These are phyloP conservation scores for Cercospora sp. DNA, from an alignment of 2,329 filamentous ascomycete species.

Conservation along the genomic window DNA sequence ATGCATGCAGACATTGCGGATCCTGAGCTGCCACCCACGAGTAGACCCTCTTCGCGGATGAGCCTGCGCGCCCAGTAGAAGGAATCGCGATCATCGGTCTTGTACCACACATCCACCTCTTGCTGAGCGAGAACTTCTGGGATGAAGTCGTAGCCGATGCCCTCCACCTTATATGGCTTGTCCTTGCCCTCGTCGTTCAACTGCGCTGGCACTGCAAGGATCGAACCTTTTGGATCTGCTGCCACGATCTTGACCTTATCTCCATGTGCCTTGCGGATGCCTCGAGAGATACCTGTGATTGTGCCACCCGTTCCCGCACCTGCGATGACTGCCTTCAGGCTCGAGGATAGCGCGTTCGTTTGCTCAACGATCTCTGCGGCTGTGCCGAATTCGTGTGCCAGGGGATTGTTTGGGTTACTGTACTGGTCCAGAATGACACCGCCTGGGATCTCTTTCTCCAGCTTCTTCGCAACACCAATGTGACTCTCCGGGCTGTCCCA, in stretches of 20 bases:
- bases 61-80: slow-evolving; percentile 87
- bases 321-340: slow-evolving; percentile 79
- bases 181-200: slow-evolving; percentile 81
- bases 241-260: slow-evolving; percentile 82
- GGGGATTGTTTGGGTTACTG: slow-evolving; percentile 84
- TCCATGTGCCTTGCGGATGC: slow-evolving; percentile 80
- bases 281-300: slow-evolving; percentile 83
- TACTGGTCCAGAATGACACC: slow-evolving; percentile 98
- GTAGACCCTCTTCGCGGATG: slow-evolving; percentile 89
- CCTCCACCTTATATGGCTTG: slow-evolving; percentile 93
- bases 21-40: slow-evolving; percentile 91
- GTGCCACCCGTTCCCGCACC: slow-evolving; percentile 95
- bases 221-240: slow-evolving; percentile 88
- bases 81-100: slow-evolving; percentile 89
- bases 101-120: slow-evolving; percentile 91
- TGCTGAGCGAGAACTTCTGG: slow-evolving; percentile 85
- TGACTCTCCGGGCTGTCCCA: slow-evolving; percentile 95
- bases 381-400: slow-evolving; percentile 90
- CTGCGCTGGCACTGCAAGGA: slow-evolving; percentile 76
- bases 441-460: slow-evolving; percentile 95
- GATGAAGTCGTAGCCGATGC: slow-evolving; percentile 98
- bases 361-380: slow-evolving; percentile 96
- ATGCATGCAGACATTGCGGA: slow-evolving; percentile 84
- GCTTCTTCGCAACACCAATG: slow-evolving; percentile 85
- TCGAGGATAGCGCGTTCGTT: slow-evolving; percentile 63